Base-by-base conservation (phyloP, 2,329 filamentous ascomycete genomes). In the Colletotrichum scovillei region DNA sequence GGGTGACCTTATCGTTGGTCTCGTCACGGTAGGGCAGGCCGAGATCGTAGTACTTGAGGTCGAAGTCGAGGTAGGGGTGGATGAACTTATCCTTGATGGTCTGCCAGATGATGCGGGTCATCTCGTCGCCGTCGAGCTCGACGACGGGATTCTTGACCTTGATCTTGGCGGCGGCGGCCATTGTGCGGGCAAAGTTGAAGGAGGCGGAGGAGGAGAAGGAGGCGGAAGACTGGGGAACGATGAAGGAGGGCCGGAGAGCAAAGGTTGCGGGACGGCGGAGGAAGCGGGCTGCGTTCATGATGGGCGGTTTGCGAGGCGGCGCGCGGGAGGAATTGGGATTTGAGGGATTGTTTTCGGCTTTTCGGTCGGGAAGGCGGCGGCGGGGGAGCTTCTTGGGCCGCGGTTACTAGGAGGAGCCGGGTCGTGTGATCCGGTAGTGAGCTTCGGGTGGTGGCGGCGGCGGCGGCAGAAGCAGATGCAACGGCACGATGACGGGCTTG, bases 11-110 rank as follows among this genome's bases (percentile, higher is more conserved):
- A 85, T 98, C 97, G 84, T 97, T 92, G 83, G 97, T 98, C 90
- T 97, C 86, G 84, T 99, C 96, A 82, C 97, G 94, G 90, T 98
- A 97, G 83, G 94, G 92, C 76, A 98, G 91, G 75, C 97, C 97
- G 79, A 98, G 86, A 82, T 98, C 95, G 86, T 97, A 98, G 91
- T 98, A 98, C 89, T 99, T 98, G 81, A 99, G 92, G 85, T 98
- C 96, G 84, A 99, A 92, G 84, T 98, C 95, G 78, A 99, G 93
- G 87, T 97, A 98, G 69, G 95, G 95, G 86, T 93, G 89, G 86
- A 98, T 98, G 88, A 98, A 96, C 90, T 97, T 98, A 87, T 98
- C 94, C 91, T 98, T 98, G 91, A 99, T 99, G 85, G 94, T 92
- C 88, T 98, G 89, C 97, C 97, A 99, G 88, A 99, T 99, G 84